Conservation (phyloP, 768 basidiomycete genomes). For the Tremella fuciformis region DNA sequence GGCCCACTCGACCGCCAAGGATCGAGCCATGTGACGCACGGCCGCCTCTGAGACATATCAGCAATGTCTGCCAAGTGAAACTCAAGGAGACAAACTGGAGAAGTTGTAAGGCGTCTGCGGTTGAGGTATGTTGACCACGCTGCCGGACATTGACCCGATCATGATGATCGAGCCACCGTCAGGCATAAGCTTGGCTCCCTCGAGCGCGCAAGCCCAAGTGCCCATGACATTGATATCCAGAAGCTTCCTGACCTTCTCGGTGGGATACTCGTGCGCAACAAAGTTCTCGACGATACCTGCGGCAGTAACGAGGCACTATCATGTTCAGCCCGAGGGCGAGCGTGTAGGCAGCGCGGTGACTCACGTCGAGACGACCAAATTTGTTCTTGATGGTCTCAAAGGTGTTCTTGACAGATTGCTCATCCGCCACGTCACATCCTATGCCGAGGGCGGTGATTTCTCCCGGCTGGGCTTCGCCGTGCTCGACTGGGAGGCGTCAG, state of each 20-base stretch:
- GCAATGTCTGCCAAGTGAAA: neutral
- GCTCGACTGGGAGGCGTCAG: constrained; percentile 35
- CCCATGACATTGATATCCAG: constrained; percentile 91
- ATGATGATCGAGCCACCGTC: constrained; percentile 74
- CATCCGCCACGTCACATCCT: constrained; percentile 83
- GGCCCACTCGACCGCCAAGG: constrained; percentile 94
- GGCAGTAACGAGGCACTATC: constrained; percentile 72
- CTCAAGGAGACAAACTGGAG: constrained; percentile 57
- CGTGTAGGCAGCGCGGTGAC: neutral
- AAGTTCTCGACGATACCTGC: constrained; percentile 76
- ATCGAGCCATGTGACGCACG: constrained; percentile 89
- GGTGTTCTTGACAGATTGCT: constrained; percentile 70
- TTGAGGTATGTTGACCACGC: constrained; percentile 85
- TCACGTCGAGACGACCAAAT: constrained; percentile 47
- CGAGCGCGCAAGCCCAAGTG: constrained; percentile 90
- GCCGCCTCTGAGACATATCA: constrained; percentile 52
- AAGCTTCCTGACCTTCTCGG: constrained; percentile 74
- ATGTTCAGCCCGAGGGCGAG: too few species aligned
- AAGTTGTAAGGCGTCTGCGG: constrained; percentile 94
- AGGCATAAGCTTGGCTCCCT: constrained; percentile 90
- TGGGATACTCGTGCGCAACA: constrained; percentile 84
- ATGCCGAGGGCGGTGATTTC: constrained; percentile 69
- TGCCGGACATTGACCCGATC: constrained; percentile 86
- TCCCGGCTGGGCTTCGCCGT: constrained; percentile 60
- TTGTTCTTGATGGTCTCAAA: constrained; percentile 63